Percentiles rank a stretch among this genome's conserved stretches.
Conservation (phyloP, 306 rosid species). For the Medicago arabica region DNA sequence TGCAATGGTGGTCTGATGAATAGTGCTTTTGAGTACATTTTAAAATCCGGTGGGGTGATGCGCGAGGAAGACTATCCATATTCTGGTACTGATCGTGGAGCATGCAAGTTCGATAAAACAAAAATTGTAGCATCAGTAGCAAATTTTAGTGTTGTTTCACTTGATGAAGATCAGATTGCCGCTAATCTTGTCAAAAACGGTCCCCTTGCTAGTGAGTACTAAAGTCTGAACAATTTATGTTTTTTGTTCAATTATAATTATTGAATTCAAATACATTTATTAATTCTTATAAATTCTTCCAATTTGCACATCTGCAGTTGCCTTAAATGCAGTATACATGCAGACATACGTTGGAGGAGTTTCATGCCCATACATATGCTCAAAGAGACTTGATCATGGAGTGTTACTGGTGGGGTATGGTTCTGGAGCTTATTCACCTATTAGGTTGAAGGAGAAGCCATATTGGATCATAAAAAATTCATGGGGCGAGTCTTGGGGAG, state of each 20-base stretch:
- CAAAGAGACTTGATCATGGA: constrained; percentile 78
- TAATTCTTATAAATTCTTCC: constrained; percentile 14
- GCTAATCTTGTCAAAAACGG: constrained; percentile 94
- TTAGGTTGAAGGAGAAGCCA: constrained; percentile 85
- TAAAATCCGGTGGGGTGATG: constrained; percentile 92
- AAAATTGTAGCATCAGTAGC: constrained; percentile 88
- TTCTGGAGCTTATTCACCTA: constrained; percentile 70
- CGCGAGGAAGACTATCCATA: constrained; percentile 90
- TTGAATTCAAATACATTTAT: neutral
- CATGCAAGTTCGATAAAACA: constrained; percentile 80
- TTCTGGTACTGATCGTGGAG: constrained; percentile 67
- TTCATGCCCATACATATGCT: constrained; percentile 92
- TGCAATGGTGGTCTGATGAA: constrained; percentile 98
- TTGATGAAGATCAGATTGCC: constrained; percentile 87
- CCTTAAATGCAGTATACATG: constrained; percentile 94
- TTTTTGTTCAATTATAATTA: neutral
- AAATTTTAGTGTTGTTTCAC: constrained; percentile 87
- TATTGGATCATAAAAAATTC: constrained; percentile 96
- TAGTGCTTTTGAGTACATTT: constrained; percentile 91
- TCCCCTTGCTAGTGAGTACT: constrained; percentile 81
- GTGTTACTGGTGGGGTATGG: constrained; percentile 90
- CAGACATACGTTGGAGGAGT: constrained; percentile 92
- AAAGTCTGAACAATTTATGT: neutral
- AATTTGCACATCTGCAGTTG: constrained; percentile 63
- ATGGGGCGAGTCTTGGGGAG: constrained; percentile 97